Conservation (phyloP, 805 yeast genomes). For the Saccharomyces paradoxus region DNA sequence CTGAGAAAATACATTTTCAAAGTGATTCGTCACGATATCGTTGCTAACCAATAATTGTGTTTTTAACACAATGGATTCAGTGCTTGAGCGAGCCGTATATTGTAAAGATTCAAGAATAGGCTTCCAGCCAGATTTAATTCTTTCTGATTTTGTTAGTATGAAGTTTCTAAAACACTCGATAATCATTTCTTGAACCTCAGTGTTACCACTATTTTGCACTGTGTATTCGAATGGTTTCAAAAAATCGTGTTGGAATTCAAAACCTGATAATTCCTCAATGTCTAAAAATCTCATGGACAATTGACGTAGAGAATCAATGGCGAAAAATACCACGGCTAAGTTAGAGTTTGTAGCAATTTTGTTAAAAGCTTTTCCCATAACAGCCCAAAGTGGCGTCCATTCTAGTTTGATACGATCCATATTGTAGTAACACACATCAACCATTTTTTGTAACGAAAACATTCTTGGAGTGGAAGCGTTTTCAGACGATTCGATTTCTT, state of each 20-base stretch:
- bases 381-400: conserved; percentile 93
- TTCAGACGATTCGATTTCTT: conserved; percentile 85
- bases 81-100: conserved; percentile 52
- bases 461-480: conserved; percentile 77
- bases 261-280: conserved; percentile 88
- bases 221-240: conserved; percentile 83
- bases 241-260: conserved; percentile 91
- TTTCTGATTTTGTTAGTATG: conserved; percentile 63
- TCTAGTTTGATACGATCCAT: conserved; percentile 94
- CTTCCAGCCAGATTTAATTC: conserved; percentile 90
- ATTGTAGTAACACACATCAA: conserved; percentile 94
- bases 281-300: conserved; percentile 86
- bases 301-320: conserved; percentile 89
- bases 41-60: conserved; percentile 53
- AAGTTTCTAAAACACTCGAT: conserved; percentile 83
- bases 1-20: conserved; percentile 56
- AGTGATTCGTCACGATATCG: conserved; percentile 52
- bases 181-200: conserved; percentile 78
- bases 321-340: conserved; percentile 72
- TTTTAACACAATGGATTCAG: conserved; percentile 52
- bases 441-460: conserved; percentile 89
- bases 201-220: conserved; percentile 54
- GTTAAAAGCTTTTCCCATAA: conserved; percentile 84
- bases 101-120: conserved; percentile 75
- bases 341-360: conserved; percentile 76